phyloP scores from a whole-genome alignment of 2,329 filamentous ascomycete species.

The Sporothrix humicola region DNA sequence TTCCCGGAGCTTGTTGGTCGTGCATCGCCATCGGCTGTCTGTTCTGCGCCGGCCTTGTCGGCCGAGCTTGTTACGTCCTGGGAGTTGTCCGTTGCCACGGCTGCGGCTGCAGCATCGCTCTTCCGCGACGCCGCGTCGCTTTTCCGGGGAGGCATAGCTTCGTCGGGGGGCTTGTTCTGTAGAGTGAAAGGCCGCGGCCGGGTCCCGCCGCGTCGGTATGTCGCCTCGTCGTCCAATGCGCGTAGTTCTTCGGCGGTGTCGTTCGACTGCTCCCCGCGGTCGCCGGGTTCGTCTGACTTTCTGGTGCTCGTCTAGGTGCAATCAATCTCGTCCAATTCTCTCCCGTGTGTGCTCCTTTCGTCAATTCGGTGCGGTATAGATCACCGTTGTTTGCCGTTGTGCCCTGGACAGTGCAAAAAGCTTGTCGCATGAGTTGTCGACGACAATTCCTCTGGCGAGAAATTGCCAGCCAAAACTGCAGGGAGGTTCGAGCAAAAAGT shows the following conservation, averaged over 20 bases:
- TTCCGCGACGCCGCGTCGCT: slow-evolving; percentile 52
- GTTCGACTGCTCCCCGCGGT: neutral
- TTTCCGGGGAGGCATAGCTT: slow-evolving; percentile 62
- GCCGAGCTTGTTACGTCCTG: neutral
- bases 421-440: slow-evolving; percentile 10
- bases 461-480: slow-evolving; percentile 16
- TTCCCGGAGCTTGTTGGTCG: slow-evolving; percentile 34
- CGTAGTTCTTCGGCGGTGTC: neutral
- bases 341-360: neutral
- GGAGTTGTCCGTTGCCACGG: slow-evolving; percentile 36
- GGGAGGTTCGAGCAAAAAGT: slow-evolving; percentile 26
- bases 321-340: neutral
- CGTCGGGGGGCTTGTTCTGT: neutral
- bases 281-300: neutral
- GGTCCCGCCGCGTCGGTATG: too few relatives aligned
- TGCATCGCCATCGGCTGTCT: neutral
- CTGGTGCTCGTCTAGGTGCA: neutral
- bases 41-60: neutral
- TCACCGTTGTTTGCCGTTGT: neutral
- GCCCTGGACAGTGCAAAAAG: neutral
- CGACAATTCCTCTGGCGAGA: neutral
- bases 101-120: slow-evolving; percentile 50
- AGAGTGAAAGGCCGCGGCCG: too few relatives aligned
- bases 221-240: neutral
- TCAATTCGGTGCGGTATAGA: neutral